Evolutionary conservation across 768 basidiomycete species (phyloP).

Genomic region (Mycena rosella): DNA sequence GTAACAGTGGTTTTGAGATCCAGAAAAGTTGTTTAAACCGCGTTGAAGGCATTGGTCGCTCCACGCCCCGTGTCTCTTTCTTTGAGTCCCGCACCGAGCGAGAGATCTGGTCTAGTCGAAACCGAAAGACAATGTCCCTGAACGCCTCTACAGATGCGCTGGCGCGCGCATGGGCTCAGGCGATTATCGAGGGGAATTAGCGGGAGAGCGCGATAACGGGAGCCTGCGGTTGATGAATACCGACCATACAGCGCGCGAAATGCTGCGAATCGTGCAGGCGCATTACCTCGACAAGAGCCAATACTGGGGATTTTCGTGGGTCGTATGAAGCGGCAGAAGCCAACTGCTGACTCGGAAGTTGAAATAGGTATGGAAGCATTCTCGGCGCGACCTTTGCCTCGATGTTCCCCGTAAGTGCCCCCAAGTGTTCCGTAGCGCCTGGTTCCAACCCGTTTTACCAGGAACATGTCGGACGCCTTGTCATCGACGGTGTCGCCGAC

Average conservation of each 20-base stretch:
- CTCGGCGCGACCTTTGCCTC: constrained; percentile 36
- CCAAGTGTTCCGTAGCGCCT: too few species aligned
- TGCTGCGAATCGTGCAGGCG: constrained; percentile 35
- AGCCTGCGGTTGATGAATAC: constrained; percentile 31
- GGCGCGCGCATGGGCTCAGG: constrained; percentile 20
- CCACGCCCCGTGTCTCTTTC: constrained; percentile 18
- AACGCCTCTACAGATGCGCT: constrained; percentile 25
- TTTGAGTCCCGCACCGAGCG: constrained; percentile 19
- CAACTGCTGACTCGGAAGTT: background rate
- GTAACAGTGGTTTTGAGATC: background rate
- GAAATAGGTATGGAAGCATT: constrained; percentile 29
- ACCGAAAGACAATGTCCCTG: background rate
- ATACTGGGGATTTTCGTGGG: constrained; percentile 37
- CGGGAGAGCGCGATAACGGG: constrained; percentile 25
- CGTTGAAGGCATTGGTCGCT: constrained; percentile 23
- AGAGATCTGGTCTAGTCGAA: constrained; percentile 6
- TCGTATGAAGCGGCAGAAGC: background rate
- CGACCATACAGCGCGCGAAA: constrained; percentile 36
- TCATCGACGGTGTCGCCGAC: constrained; percentile 33
- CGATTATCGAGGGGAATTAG: constrained; percentile 12
- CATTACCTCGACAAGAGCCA: constrained; percentile 30
- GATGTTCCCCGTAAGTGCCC: constrained; percentile 29
- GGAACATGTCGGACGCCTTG: constrained; percentile 32
- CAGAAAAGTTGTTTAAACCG: background rate
- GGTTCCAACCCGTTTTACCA: background rate